Evolutionary conservation across 345 rosid genomes (phyloP), one percentile per base, ranked within the genome.

Genomic region (Melaleuca alternifolia): DNA sequence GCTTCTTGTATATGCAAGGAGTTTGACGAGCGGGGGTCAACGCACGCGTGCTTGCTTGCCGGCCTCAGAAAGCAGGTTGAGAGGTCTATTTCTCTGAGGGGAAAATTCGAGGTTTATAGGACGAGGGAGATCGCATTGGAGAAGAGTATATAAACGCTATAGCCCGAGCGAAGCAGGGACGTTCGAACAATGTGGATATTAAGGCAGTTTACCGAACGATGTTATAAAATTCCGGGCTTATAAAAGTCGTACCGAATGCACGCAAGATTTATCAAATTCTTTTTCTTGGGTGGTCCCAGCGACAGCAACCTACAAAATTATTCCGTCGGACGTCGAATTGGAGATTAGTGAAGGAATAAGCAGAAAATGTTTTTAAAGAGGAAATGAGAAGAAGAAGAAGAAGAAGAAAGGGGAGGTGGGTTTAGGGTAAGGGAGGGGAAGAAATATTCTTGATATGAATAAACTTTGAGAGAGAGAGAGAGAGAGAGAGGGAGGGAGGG

Each of bases 11-110:
- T 11, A 4, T 4, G 37, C 21, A 0, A 30, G 10, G 44, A 15
- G 30, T 30, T 65, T 1, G 44, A 5, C 6, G 54, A 52, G 54
- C 3, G 54, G 20, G 20, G 21, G 21, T 14, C 7, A 7, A 20
- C 7, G 0, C 6, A 5, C 48, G 9, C 6, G 26, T 11, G 3
- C 4, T 1, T n/a, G n/a, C n/a, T n/a, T n/a, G n/a, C n/a, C n/a
- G n/a, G 23, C 4, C 4, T 4, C 24, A 0, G 0, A 2, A 5
- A 37, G 2, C 81, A 10, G 4, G 1, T 65, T 7, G 1, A 9
- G 11, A 8, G 8, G 1, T 16, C 6, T 30, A 65, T 65, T 41
- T 41, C 77, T 0, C 18, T n/a, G n/a, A n/a, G n/a, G 16, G 15
- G 30, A 62, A 7, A 15, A 41, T 41, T 51, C 6, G 2, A 3